Evolutionary conservation across 2,329 filamentous ascomycete genomes (phyloP).

Genomic region (Pseudocercospora macadamiae): DNA sequence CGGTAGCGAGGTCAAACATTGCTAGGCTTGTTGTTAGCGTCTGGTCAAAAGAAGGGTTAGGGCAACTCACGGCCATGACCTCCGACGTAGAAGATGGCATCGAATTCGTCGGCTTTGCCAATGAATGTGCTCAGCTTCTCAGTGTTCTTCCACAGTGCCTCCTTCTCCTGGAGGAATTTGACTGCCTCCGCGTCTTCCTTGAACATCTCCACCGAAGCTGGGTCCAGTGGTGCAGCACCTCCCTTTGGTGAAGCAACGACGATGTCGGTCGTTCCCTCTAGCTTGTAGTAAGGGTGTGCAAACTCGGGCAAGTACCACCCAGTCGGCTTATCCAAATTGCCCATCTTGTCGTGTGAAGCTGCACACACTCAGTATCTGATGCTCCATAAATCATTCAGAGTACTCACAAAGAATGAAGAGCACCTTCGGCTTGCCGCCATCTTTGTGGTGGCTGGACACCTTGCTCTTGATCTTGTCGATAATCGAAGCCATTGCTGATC

Average conservation of each 20-base stretch:
- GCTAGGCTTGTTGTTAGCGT: background rate
- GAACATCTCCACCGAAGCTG: constrained; percentile 35
- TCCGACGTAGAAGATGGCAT: constrained; percentile 64
- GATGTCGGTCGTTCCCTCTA: constrained; percentile 42
- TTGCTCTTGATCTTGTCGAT: constrained; percentile 35
- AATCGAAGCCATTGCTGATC: constrained; percentile 15
- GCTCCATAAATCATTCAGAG: background rate
- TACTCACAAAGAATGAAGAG: constrained; percentile 14
- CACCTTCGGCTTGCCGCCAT: constrained; percentile 14
- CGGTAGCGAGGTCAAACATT: constrained; percentile 68
- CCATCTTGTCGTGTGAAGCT: constrained; percentile 60
- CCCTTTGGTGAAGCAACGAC: constrained; percentile 45
- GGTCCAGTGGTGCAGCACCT: constrained; percentile 43
- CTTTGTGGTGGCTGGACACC: constrained; percentile 22
- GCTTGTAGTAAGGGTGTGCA: constrained; percentile 44
- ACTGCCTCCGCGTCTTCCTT: constrained; percentile 36
- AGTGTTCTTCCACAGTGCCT: constrained; percentile 66
- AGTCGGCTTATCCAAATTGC: constrained; percentile 54
- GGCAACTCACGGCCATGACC: constrained; percentile 57
- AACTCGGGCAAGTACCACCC: constrained; percentile 67
- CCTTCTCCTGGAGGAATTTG: constrained; percentile 54
- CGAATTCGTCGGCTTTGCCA: constrained; percentile 63
- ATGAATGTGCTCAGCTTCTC: constrained; percentile 59
- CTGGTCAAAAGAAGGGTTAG: background rate
- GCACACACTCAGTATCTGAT: background rate